Percentiles rank a stretch among this genome's conserved stretches.
These are phyloP conservation scores for Leccinellum albellum DNA, from an alignment of 768 basidiomycete genomes.

Conservation along the genomic window DNA sequence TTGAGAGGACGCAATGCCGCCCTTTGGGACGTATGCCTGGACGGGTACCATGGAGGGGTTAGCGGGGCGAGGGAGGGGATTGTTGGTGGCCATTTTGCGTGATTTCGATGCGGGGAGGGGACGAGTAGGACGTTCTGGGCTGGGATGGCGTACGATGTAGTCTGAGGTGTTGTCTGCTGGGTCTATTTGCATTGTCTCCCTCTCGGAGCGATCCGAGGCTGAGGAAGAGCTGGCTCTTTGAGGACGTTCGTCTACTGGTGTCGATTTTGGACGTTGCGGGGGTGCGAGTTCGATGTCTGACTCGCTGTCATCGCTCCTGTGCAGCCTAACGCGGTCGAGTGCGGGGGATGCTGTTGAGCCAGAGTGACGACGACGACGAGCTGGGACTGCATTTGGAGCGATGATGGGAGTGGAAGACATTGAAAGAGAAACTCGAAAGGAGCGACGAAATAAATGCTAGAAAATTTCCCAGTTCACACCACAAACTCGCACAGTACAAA, in stretches of 20 bases:
- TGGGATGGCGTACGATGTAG: slow-evolving; percentile 10
- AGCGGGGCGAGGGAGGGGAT: slow-evolving; percentile 45
- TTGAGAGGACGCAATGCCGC: slow-evolving; percentile 47
- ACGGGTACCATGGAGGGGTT: slow-evolving; percentile 83
- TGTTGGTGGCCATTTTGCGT: slow-evolving; percentile 47
- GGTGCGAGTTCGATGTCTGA: slow-evolving; percentile 36
- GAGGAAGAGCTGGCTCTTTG: slow-evolving; percentile 41
- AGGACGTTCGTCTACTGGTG: slow-evolving; percentile 60
- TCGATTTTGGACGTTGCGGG: slow-evolving; percentile 71
- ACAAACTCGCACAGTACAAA: slow-evolving; percentile 18
- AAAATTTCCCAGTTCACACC: slow-evolving; percentile 17
- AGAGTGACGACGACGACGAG: slow-evolving; percentile 62
- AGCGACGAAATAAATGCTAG: not conserved
- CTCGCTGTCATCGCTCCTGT: slow-evolving; percentile 12
- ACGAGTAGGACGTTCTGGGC: slow-evolving; percentile 54
- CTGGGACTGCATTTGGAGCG: slow-evolving; percentile 7
- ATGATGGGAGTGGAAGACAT: slow-evolving; percentile 2
- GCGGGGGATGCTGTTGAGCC: slow-evolving; percentile 43
- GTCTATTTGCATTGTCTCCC: slow-evolving; percentile 33
- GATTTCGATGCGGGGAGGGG: slow-evolving; percentile 56
- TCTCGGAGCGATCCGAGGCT: slow-evolving; percentile 34
- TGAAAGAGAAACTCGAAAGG: not conserved
- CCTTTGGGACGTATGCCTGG: slow-evolving; percentile 69
- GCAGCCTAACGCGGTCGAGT: slow-evolving; percentile 18
- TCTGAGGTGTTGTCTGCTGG: not conserved